Evolutionary conservation across 345 rosid genomes (phyloP).

Genomic region (Eucalyptus pauciflora): DNA sequence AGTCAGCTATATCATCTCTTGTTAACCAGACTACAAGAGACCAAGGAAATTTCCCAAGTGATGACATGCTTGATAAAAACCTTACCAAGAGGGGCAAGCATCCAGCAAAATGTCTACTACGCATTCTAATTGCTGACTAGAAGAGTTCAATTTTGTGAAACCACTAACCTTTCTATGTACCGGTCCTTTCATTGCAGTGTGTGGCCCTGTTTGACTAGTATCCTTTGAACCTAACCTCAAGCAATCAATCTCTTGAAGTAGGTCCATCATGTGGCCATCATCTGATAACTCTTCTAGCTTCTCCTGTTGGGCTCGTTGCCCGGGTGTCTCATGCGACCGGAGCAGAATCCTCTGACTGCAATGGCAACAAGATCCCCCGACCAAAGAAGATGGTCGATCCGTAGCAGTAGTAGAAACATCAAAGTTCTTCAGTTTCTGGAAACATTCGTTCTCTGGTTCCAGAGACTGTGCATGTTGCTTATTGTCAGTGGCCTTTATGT

Average conservation of each 20-base stretch:
- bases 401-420: slow-evolving; percentile 11
- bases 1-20: slow-evolving; percentile 26
- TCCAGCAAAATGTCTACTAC: background rate
- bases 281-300: background rate
- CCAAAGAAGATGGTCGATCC: slow-evolving; percentile 8
- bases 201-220: background rate
- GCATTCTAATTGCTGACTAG: background rate
- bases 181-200: background rate
- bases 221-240: background rate
- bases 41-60: slow-evolving; percentile 27
- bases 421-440: slow-evolving; percentile 16
- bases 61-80: background rate
- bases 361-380: slow-evolving; percentile 6
- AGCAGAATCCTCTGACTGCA: background rate
- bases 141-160: background rate
- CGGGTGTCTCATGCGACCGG: background rate
- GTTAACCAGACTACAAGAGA: slow-evolving; percentile 45
- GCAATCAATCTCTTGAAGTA: background rate
- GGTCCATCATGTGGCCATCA: background rate
- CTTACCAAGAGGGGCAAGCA: background rate
- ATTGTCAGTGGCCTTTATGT: slow-evolving; percentile 34
- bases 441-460: slow-evolving; percentile 20
- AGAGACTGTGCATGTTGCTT: slow-evolving; percentile 9
- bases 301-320: background rate
- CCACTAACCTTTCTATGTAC: background rate